phyloP scores from a whole-genome alignment of 2,329 filamentous ascomycete genomes.

The Stachybotrys chartarum region DNA sequence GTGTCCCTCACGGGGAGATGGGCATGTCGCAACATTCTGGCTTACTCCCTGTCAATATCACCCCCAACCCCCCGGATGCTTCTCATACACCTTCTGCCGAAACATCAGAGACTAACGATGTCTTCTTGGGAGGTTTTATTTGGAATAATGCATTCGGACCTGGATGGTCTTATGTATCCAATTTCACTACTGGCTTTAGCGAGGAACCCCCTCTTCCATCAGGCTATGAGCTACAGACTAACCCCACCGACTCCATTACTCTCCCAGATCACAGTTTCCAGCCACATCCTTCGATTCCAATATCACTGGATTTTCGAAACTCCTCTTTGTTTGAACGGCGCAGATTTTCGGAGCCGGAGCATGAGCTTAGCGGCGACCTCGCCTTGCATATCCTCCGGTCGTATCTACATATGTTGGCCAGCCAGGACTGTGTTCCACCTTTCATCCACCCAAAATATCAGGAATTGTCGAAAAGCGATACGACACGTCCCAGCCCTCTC shows the following conservation, averaged over 20 bases:
- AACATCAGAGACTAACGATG: no score
- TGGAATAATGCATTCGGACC: no score
- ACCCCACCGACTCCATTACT: no score
- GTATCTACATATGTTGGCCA: not conserved
- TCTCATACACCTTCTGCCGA: no score
- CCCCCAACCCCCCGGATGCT: no score
- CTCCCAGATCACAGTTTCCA: not conserved
- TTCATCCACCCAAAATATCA: constrained; percentile 2
- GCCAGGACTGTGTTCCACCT: not conserved
- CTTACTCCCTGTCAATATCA: no score
- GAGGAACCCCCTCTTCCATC: not conserved
- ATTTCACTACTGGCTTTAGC: no score
- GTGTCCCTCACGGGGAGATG: no score
- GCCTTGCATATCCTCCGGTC: constrained; percentile 1
- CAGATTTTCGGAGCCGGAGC: not conserved
- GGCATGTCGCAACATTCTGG: no score
- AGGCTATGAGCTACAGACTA: no score
- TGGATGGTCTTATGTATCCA: no score
- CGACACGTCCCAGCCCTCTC: not conserved
- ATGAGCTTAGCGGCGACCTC: constrained; percentile 1
- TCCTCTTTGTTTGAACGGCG: constrained; percentile 2
- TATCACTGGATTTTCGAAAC: not conserved
- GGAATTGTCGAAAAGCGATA: not conserved
- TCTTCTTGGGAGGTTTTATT: no score
- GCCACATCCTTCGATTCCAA: not conserved